Base-by-base conservation (phyloP, 164 flowering plant species). In the Umbilicus rupestris region DNA sequence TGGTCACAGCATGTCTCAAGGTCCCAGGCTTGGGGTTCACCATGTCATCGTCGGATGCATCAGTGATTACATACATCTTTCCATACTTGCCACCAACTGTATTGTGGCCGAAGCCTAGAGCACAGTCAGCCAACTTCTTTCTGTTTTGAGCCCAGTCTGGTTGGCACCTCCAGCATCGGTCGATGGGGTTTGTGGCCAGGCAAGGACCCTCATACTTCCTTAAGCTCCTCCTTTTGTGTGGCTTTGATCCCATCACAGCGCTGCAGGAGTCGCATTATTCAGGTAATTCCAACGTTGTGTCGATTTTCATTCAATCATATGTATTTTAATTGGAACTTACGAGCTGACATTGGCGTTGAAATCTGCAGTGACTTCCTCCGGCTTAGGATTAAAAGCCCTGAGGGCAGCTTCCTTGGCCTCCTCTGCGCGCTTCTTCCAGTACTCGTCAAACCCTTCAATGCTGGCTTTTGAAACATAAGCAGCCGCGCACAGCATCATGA, bases 81-180 rank as follows among this genome's bases (percentile, higher is more conserved):
- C 96, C 93, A 12, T 20, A 3, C 68, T 74, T 80, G 5, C 96
- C 93, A 3, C 96, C 96, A 0, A 5, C 50, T 9, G 90, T 78
- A 3, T 71, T 73, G 29, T 77, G 76, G 17, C 88, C 96, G 39
- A 89, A 87, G 0, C 96, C 96, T 0, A 74, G 73, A 17, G 47
- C 88, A 35, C 96, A 89, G 15, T 77, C 73, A 0, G 88, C 89
- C 2, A 87, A 73, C 77, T 62, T 74, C 75, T 79, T 78, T 39
- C 96, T 70, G 70, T 87, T 58, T 0, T 33, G 33, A 1, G 76
- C 82, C 96, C 96, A 89, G 64, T 84, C 66, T 0, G 66, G 63
- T 5, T 69, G 71, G 68, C 96, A 89, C 71, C 93, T 76, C 96
- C 96, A 89, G 78, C 93, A 89, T 0, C 77, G 31, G 70, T 89